Percentiles rank a stretch among this genome's conserved stretches.
Conservation (phyloP, 2,329 filamentous ascomycete species). For the Rhynchosporium secalis region DNA sequence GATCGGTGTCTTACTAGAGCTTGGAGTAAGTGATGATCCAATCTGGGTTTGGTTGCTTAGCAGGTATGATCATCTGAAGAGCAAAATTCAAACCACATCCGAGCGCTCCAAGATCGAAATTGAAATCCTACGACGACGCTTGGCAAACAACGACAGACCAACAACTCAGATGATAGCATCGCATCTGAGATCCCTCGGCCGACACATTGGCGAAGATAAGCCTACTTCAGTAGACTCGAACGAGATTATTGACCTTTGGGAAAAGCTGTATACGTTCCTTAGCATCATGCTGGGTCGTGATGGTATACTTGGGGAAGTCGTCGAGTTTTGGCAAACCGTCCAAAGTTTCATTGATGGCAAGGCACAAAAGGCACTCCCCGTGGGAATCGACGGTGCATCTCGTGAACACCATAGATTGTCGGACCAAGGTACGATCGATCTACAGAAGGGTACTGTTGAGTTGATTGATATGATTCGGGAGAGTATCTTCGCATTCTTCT, state of each 20-base stretch:
- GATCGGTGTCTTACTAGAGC: conserved; percentile 83
- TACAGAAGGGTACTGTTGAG: conserved; percentile 78
- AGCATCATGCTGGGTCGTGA: conserved; percentile 72
- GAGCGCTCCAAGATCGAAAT: conserved; percentile 91
- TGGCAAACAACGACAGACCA: conserved; percentile 74
- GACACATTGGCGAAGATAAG: conserved; percentile 63
- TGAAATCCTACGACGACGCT: conserved; percentile 79
- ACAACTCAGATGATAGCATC: conserved; percentile 67
- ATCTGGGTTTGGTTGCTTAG: conserved; percentile 96
- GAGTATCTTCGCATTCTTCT: conserved; percentile 78
- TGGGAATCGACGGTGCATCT: conserved; percentile 80
- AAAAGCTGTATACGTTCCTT: conserved; percentile 77
- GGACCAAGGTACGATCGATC: conserved; percentile 64
- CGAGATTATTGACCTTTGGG: conserved; percentile 88
- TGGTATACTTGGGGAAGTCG: conserved; percentile 82
- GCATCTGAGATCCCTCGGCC: conserved; percentile 72
- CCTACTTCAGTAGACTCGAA: conserved; percentile 70
- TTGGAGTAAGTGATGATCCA: conserved; percentile 93
- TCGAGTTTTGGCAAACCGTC: conserved; percentile 92
- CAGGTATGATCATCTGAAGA: conserved; percentile 84
- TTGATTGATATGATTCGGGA: conserved; percentile 83
- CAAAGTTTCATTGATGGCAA: conserved; percentile 87
- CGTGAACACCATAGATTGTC: conserved; percentile 79
- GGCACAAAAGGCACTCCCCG: conserved; percentile 76
- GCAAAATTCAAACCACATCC: conserved; percentile 75